phyloP scores from a whole-genome alignment of 2,329 filamentous ascomycete species.

The Scedosporium boydii region DNA sequence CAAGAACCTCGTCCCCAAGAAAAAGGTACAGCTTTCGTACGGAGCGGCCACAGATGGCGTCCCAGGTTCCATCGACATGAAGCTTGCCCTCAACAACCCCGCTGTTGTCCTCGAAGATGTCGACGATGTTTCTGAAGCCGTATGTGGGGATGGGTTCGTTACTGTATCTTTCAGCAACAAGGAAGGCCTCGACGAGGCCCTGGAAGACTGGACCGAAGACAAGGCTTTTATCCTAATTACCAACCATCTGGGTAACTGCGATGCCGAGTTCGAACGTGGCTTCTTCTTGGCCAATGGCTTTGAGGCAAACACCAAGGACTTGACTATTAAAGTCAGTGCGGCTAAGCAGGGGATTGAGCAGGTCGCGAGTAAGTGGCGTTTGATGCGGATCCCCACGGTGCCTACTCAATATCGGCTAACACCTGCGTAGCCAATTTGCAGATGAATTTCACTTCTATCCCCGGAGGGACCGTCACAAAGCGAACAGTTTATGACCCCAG shows the following conservation, averaged over 20 bases:
- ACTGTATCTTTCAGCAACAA: slow-evolving; percentile 12
- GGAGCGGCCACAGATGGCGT: slow-evolving; percentile 3
- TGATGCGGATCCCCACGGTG: neutral
- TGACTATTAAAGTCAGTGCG: slow-evolving; percentile 21
- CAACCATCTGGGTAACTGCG: slow-evolving; percentile 30
- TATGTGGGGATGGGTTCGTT: slow-evolving; percentile 9
- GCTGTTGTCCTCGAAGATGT: slow-evolving; percentile 14
- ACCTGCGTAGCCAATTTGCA: slow-evolving; percentile 5
- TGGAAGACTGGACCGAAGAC: slow-evolving; percentile 10
- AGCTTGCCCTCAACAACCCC: slow-evolving; percentile 12
- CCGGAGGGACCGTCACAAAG: slow-evolving; percentile 14
- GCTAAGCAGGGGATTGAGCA: slow-evolving; percentile 20
- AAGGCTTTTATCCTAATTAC: slow-evolving; percentile 28
- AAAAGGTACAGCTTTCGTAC: slow-evolving; percentile 12
- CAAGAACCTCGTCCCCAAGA: slow-evolving; percentile 12
- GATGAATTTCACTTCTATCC: slow-evolving; percentile 17
- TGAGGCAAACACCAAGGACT: slow-evolving; percentile 14
- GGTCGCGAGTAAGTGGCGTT: slow-evolving; percentile 22
- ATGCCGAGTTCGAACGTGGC: slow-evolving; percentile 27
- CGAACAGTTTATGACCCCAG: slow-evolving; percentile 18
- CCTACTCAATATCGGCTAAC: slow-evolving; percentile 1
- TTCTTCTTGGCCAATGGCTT: slow-evolving; percentile 25
- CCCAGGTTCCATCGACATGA: slow-evolving; percentile 14
- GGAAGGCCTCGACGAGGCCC: slow-evolving; percentile 11
- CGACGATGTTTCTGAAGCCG: slow-evolving; percentile 10